Conservation (phyloP, 1,284 basidiomycete genomes). For the Rhodotorula glutinis region DNA sequence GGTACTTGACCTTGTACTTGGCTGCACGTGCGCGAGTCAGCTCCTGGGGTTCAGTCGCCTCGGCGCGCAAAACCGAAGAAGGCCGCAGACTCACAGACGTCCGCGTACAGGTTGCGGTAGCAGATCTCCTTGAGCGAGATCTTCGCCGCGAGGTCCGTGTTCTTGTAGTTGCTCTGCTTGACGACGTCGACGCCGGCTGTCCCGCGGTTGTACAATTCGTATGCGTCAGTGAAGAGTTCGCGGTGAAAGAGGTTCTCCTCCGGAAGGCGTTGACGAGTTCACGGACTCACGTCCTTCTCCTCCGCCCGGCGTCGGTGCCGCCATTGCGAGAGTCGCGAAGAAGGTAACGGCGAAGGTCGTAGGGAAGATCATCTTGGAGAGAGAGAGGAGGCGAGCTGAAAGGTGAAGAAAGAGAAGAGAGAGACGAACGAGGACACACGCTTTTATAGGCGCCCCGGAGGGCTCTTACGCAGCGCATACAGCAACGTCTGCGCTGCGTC, state of each 20-base stretch:
- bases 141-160: not conserved
- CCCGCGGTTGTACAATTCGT: not conserved
- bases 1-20: slow-evolving; percentile 8
- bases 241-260: no score
- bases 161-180: not conserved
- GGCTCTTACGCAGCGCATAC: no score
- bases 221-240: not conserved
- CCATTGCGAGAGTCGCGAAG: not conserved
- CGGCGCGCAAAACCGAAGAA: not conserved
- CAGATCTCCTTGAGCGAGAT: slow-evolving; percentile 15
- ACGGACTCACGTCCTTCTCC: not conserved
- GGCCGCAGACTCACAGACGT: not conserved
- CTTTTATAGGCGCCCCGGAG: no score
- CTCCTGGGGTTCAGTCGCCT: accelerated
- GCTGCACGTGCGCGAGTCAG: not conserved
- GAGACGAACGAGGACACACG: no score
- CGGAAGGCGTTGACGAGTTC: no score
- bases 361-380: not conserved
- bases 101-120: slow-evolving; percentile 17
- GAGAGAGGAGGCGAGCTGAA: not conserved
- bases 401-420: no score
- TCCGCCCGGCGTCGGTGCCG: not conserved
- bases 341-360: not conserved
- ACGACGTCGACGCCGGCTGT: slow-evolving; percentile 1
- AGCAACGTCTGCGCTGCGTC: no score